phyloP scores from a whole-genome alignment of 768 basidiomycete species.

The Hortiboletus campestris region DNA sequence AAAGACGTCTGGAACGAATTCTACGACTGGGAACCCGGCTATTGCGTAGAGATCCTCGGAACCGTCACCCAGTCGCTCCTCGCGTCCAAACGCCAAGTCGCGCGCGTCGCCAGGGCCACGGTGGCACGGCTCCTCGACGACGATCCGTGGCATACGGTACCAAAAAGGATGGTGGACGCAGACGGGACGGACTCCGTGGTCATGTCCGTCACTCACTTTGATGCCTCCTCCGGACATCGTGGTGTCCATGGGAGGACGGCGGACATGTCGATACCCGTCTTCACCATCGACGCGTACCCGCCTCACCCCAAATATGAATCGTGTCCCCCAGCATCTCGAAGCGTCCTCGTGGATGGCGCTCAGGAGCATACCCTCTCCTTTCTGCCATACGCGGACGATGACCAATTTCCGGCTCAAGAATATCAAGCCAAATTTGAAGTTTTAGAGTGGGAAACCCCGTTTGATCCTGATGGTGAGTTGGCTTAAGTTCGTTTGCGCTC shows the following conservation, averaged over 20 bases:
- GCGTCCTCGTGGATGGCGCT: conserved; percentile 13
- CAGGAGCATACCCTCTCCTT: conserved; percentile 26
- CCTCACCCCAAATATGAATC: conserved; percentile 40
- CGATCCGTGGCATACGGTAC: not conserved
- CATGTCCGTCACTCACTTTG: conserved; percentile 12
- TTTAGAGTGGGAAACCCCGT: conserved; percentile 39
- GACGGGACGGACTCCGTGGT: not conserved
- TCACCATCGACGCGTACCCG: conserved; percentile 10
- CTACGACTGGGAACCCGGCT: conserved; percentile 42
- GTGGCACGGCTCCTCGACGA: conserved; percentile 5
- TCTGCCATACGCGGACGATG: conserved; percentile 49
- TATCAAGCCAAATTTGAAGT: conserved; percentile 30
- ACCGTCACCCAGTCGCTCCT: conserved; percentile 9
- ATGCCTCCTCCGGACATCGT: not conserved
- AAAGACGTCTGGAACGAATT: conserved; percentile 43
- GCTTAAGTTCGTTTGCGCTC: not conserved
- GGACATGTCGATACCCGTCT: conserved; percentile 12
- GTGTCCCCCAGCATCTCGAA: conserved; percentile 45
- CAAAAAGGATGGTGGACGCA: not conserved
- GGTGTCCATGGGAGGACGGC: not conserved
- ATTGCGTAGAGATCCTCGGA: conserved; percentile 29
- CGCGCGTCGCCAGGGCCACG: conserved; percentile 11
- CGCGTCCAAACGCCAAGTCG: conserved; percentile 8
- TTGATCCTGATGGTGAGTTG: conserved; percentile 50
- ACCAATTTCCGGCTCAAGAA: conserved; percentile 29